These are phyloP conservation scores for Tetrahymena thermophila DNA, from an alignment of 73 alveolate genomes.

Conservation along the genomic window DNA sequence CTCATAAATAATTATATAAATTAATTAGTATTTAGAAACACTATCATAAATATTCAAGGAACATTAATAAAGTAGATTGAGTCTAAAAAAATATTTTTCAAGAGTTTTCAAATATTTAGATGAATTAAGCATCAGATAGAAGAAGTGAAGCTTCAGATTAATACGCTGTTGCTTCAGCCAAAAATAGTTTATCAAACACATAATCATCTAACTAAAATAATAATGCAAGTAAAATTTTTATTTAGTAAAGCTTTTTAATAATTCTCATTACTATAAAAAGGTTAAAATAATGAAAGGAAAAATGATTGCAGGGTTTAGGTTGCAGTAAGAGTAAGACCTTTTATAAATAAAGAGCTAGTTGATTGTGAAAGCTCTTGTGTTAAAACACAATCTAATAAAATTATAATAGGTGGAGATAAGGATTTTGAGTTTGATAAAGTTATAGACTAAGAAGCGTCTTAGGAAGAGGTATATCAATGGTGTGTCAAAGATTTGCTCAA, in stretches of 20 bases:
- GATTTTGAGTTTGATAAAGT: constrained; percentile 83
- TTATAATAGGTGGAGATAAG: constrained; percentile 62
- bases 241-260: not conserved
- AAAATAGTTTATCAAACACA: not conserved
- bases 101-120: not conserved
- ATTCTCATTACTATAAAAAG: not conserved
- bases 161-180: not conserved
- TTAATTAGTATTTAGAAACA: no score
- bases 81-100: no score
- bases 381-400: constrained; percentile 47
- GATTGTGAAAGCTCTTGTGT: constrained; percentile 43
- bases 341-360: constrained; percentile 70
- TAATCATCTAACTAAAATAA: not conserved
- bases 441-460: constrained; percentile 68
- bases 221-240: not conserved
- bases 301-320: constrained; percentile 41
- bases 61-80: not conserved
- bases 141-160: not conserved
- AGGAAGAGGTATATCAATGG: constrained; percentile 69
- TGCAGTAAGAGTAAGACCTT: constrained; percentile 95
- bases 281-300: not conserved
- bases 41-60: no score
- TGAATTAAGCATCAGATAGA: not conserved
- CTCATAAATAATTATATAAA: no score
- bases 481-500: constrained; percentile 78